Percentiles rank a stretch among this genome's conserved stretches.
phyloP scores from a whole-genome alignment of 1,284 basidiomycete genomes.

The Apiotrichum montevideense region DNA sequence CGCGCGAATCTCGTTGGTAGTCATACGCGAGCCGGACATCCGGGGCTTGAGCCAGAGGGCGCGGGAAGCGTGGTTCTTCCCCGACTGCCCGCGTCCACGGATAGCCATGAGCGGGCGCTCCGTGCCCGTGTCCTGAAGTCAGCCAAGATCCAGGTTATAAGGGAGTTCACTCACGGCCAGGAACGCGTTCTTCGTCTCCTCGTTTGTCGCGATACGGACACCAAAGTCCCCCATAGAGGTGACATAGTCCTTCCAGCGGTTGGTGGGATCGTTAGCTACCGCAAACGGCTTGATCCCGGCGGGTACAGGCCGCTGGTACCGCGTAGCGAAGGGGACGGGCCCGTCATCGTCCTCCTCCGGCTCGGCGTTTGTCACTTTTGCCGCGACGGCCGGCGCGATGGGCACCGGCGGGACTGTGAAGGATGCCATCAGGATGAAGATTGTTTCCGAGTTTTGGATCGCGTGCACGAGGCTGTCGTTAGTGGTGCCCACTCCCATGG shows the following conservation, averaged over 20 bases:
- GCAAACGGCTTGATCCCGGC: conserved; percentile 55
- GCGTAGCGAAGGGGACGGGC: conserved; percentile 1
- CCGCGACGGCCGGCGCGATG: not conserved
- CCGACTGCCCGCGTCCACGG: conserved; percentile 16
- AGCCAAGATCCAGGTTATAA: not conserved
- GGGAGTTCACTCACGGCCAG: conserved; percentile 10
- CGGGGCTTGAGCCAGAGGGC: conserved; percentile 72
- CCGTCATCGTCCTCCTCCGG: not conserved
- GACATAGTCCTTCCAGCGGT: conserved; percentile 6
- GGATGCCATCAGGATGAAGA: conserved; percentile 79
- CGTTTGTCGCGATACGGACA: conserved; percentile 22
- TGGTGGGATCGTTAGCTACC: conserved; percentile 27
- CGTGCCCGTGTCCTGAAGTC: conserved; percentile 43
- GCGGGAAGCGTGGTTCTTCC: conserved; percentile 43
- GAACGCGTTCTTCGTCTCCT: conserved; percentile 49
- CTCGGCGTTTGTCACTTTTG: not conserved
- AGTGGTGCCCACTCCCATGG: not conserved
- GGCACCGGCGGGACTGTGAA: conserved; percentile 59
- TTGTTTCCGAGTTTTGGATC: conserved; percentile 63
- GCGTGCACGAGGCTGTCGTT: conserved; percentile 68
- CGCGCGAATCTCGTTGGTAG: conserved; percentile 72
- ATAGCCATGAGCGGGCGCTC: conserved; percentile 62
- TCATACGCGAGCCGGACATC: conserved; percentile 55
- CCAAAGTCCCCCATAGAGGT: conserved; percentile 52
- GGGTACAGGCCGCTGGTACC: conserved; percentile 28